These are phyloP conservation scores for Podaxis mareebaensis DNA, from an alignment of 768 basidiomycete species.

Conservation along the genomic window DNA sequence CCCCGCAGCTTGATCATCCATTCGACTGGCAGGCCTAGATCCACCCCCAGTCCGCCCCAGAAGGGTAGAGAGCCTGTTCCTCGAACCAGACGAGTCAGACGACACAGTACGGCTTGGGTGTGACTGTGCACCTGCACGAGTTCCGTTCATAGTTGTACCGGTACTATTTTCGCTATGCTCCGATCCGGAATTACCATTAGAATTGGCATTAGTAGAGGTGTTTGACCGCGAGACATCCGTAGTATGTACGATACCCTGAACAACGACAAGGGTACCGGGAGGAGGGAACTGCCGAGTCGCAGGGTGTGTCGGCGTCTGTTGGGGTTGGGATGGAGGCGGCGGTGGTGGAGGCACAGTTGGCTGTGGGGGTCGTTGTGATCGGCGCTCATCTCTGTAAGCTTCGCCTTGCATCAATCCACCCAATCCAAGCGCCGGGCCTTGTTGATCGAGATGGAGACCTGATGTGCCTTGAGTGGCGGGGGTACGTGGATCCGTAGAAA, in stretches of 20 bases:
- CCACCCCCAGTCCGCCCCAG: conserved; percentile 29
- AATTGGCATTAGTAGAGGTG: conserved; percentile 16
- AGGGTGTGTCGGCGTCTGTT: neutral
- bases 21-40: conserved; percentile 32
- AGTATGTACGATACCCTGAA: conserved; percentile 82
- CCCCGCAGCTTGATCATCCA: conserved; percentile 10
- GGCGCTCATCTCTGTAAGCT: neutral
- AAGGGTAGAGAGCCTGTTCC: conserved; percentile 34
- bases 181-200: neutral
- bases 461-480: neutral
- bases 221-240: conserved; percentile 55
- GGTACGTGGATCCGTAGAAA: neutral
- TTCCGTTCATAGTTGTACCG: neutral
- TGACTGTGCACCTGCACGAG: neutral
- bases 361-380: neutral
- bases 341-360: neutral
- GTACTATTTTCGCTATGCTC: neutral
- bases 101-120: neutral
- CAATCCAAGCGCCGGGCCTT: neutral
- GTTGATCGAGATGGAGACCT: neutral
- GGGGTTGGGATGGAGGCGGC: neutral
- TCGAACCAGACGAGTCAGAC: conserved; percentile 4
- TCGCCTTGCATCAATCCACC: neutral
- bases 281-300: conserved; percentile 60
- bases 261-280: conserved; percentile 78